These are phyloP conservation scores for Syncephalastrum monosporum DNA, from an alignment of 371 early-diverging fungal species.

Conservation along the genomic window DNA sequence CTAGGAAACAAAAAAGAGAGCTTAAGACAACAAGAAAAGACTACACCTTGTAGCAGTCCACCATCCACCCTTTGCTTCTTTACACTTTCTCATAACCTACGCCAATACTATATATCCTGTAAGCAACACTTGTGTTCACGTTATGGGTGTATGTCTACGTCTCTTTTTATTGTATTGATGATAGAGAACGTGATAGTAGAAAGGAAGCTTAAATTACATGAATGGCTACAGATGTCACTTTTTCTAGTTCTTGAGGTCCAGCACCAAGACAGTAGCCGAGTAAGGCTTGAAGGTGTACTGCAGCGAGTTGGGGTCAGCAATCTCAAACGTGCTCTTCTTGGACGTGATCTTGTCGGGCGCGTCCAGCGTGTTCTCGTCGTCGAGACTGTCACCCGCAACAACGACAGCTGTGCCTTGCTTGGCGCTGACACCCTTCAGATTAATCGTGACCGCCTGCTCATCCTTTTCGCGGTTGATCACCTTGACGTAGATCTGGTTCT, in stretches of 20 bases:
- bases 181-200: no score
- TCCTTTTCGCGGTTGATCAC: slow-evolving; percentile 17
- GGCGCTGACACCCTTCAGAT: slow-evolving; percentile 10
- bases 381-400: slow-evolving; percentile 8
- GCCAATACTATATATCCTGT: no score
- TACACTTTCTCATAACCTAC: no score
- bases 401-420: slow-evolving; percentile 15
- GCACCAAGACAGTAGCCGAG: slow-evolving; percentile 18
- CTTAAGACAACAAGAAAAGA: no score
- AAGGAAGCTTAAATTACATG: no score
- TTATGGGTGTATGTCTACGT: no score
- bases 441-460: slow-evolving; percentile 9
- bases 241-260: slow-evolving; percentile 1
- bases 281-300: slow-evolving; percentile 17
- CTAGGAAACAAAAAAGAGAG: no score
- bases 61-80: no score
- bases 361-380: slow-evolving; percentile 13
- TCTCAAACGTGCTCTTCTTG: slow-evolving; percentile 11
- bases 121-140: no score
- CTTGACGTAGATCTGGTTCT: slow-evolving; percentile 16
- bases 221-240: no score
- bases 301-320: slow-evolving; percentile 8
- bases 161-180: no score
- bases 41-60: no score
- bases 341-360: slow-evolving; percentile 10